A percentile compares a stretch with the other conserved stretches of the same genome.
phyloP scores from a whole-genome alignment of 139 green algal species.

The Ettlia oleoabundans region DNA sequence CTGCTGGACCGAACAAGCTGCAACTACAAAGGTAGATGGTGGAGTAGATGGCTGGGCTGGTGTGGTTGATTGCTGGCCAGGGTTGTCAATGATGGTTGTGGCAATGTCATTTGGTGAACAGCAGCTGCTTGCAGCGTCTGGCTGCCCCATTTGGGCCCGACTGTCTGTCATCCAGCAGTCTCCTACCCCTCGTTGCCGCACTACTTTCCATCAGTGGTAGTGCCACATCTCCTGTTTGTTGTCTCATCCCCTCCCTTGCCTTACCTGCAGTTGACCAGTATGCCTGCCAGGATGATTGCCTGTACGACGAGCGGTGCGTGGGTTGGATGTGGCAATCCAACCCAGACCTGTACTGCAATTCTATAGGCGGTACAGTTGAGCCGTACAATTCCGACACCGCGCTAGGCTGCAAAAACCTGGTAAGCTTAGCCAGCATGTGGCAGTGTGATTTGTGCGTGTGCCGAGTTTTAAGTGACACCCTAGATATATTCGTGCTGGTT shows the following conservation, averaged over 20 bases:
- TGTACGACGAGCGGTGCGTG: background rate
- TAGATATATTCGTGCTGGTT: no score
- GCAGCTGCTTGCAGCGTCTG: background rate
- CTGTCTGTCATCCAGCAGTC: background rate
- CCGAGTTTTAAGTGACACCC: background rate
- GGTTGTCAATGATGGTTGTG: no score
- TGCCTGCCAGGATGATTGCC: conserved; percentile 4
- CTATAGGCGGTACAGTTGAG: no score
- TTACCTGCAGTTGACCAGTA: background rate
- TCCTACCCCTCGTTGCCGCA: background rate
- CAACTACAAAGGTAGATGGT: conserved; percentile 4
- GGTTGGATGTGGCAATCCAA: background rate
- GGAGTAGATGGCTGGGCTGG: background rate
- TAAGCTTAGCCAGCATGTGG: no score
- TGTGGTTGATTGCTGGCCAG: background rate
- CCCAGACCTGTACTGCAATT: background rate
- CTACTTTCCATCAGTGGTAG: no score
- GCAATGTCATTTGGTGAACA: background rate
- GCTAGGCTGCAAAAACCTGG: background rate
- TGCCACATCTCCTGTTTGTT: no score
- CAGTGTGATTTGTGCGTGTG: background rate
- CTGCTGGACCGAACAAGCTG: background rate
- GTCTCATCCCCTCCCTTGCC: background rate
- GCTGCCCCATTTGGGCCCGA: background rate
- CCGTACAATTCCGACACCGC: background rate